Evolutionary conservation across 495 filamentous ascomycete species (phyloP).

Genomic region (Aspergillus hancockii): DNA sequence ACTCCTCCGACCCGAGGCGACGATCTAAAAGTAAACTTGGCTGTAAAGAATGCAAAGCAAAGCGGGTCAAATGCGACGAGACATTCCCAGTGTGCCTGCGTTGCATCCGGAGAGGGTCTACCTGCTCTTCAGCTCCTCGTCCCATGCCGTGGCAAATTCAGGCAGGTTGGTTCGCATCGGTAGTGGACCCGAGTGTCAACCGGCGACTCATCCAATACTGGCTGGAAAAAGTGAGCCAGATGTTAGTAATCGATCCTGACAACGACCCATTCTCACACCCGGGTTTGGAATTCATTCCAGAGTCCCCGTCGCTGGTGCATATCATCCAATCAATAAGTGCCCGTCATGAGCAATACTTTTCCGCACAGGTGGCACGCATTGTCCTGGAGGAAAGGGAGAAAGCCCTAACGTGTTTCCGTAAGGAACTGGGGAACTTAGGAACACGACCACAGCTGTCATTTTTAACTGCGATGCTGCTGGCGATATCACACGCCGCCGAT

Average conservation of each 20-base stretch:
- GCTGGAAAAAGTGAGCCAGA: constrained; percentile 20
- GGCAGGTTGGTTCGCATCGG: constrained; percentile 15
- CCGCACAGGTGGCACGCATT: constrained; percentile 8
- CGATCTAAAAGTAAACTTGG: no score
- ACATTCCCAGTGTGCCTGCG: constrained; percentile 40
- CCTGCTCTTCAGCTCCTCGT: constrained; percentile 17
- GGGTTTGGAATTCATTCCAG: constrained; percentile 13
- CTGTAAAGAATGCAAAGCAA: no score
- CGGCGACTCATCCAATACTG: constrained; percentile 18
- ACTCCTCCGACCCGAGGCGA: no score
- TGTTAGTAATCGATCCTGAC: constrained; percentile 15
- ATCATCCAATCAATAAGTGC: constrained; percentile 20
- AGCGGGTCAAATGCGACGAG: no score
- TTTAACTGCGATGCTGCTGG: constrained; percentile 15
- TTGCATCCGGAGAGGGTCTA: constrained; percentile 33
- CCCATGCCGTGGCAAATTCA: constrained; percentile 18
- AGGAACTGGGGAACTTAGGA: constrained; percentile 6
- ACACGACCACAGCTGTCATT: constrained; percentile 8
- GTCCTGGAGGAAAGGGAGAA: constrained; percentile 21
- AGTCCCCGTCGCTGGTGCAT: constrained; percentile 20
- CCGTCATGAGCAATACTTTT: constrained; percentile 19
- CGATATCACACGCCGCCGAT: constrained; percentile 16
- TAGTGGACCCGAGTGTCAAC: constrained; percentile 12
- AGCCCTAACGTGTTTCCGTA: constrained; percentile 18
- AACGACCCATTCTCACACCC: constrained; percentile 19